Percentiles rank a stretch among this genome's conserved stretches.
phyloP scores from a whole-genome alignment of 805 yeast species.

The Candida endomychidarum region DNA sequence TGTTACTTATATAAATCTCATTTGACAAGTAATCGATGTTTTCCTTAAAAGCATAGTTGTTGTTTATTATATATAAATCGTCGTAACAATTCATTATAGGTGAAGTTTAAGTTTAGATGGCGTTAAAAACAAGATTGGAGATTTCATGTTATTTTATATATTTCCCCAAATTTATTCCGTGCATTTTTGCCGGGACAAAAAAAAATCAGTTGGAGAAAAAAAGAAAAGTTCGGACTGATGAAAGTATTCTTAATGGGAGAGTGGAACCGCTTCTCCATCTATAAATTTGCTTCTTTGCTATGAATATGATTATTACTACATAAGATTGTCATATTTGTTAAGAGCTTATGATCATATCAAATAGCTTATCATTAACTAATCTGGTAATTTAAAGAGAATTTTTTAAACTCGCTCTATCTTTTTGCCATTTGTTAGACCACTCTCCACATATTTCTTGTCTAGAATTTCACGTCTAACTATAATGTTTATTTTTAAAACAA shows the following conservation, averaged over 20 bases:
- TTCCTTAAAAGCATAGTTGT: slow-evolving; percentile 17
- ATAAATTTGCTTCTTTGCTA: background rate
- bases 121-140: slow-evolving; percentile 1
- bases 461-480: background rate
- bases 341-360: too few relatives aligned
- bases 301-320: background rate
- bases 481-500: background rate
- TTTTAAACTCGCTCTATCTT: slow-evolving; percentile 1
- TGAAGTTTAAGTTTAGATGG: background rate
- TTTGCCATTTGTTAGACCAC: background rate
- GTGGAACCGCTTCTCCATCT: background rate
- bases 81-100: slow-evolving; percentile 17
- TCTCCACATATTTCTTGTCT: slow-evolving; percentile 5
- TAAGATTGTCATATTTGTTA: too few relatives aligned
- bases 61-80: slow-evolving; percentile 16
- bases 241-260: background rate
- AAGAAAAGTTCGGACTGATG: slow-evolving; percentile 4
- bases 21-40: slow-evolving; percentile 20
- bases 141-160: slow-evolving; percentile 5
- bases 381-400: background rate
- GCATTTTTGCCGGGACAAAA: slow-evolving; percentile 4
- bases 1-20: slow-evolving; percentile 14
- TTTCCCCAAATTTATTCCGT: slow-evolving; percentile 3
- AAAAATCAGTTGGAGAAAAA: slow-evolving; percentile 6
- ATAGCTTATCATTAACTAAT: background rate